Evolutionary conservation across 768 basidiomycete species (phyloP), one percentile per base, ranked within the genome.

Genomic region (Holtermannia corniformis): DNA sequence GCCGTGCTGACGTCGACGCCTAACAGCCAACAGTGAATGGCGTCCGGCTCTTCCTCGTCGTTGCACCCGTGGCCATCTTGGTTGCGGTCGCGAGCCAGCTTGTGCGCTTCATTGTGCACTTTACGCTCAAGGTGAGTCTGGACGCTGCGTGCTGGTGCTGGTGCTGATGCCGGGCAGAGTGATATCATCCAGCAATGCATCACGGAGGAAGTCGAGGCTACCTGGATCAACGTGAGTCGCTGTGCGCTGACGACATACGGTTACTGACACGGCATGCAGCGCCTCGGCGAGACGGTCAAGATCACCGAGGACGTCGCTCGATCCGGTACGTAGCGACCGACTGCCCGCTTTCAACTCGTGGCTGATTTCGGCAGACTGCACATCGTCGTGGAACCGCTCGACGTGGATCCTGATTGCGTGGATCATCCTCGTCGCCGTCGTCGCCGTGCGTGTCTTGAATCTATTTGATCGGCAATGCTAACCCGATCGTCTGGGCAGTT

Each of bases 381-480:
- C 73, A 5, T 37, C 32, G 32, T 37, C 32, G 32, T 37, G 32
- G 32, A 37, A 37, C 32, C 32, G 32, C 16, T 7, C 32, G 10
- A 37, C 32, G 7, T 37, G 32, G 32, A 37, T 37, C 57, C 81
- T 76, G 37, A 80, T 80, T 55, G 85, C 85, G 0, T 83, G 82
- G 80, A 74, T 78, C 2, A 79, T 84, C 61, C 81, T 91, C 56
- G 58, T 86, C 22, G 73, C 79, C 37, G 44, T 67, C 23, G 44
- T 67, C 5, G 55, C 63, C 21, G 87, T 87, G 67, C 58, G 82
- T 69, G 1, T 22, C 40, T 16, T 54, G 16, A 43, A 21, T 22
- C n/a, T 42, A 49, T 48, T 44, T 27, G 13, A n/a, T 11, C 16
- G 27, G 4, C 21, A 55, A 27, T 13, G 22, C 4, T 4, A 41